Evolutionary conservation across 179 eudicot genomes (phyloP).

Genomic region (Actinidia arguta): DNA sequence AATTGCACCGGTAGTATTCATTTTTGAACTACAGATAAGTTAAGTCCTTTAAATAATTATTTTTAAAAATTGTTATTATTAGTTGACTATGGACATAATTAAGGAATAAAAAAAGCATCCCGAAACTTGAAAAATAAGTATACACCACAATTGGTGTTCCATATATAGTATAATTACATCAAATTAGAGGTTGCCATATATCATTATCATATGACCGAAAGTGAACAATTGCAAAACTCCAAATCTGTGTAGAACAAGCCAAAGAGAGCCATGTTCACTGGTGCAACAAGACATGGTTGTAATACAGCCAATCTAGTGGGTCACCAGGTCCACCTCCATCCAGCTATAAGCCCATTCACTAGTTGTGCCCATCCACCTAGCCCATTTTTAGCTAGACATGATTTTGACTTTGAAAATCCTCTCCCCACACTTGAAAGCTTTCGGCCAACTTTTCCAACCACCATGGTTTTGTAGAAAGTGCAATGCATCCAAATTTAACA

Average conservation of each 20-base stretch:
- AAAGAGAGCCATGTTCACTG: background rate
- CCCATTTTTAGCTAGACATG: constrained; percentile 2
- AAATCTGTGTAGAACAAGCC: background rate
- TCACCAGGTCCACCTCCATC: background rate
- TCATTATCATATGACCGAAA: background rate
- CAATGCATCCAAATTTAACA: too few species aligned
- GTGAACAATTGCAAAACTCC: background rate
- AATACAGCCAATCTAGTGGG: background rate
- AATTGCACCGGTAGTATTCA: too few species aligned
- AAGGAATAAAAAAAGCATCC: too few species aligned
- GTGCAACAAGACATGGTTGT: background rate
- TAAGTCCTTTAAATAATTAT: too few species aligned
- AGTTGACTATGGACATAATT: too few species aligned
- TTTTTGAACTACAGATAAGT: too few species aligned
- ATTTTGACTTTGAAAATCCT: background rate
- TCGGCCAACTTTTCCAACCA: constrained; percentile 19
- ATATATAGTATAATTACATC: background rate
- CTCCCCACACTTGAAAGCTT: background rate
- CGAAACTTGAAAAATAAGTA: too few species aligned
- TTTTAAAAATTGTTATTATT: too few species aligned
- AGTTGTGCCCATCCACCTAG: background rate
- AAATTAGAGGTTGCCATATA: background rate
- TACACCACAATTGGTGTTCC: too few species aligned
- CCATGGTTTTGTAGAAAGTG: background rate
- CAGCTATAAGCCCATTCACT: constrained; percentile 8